Evolutionary conservation across 1,139 yeast genomes (phyloP).

Genomic region (Blastobotrys niveus): DNA sequence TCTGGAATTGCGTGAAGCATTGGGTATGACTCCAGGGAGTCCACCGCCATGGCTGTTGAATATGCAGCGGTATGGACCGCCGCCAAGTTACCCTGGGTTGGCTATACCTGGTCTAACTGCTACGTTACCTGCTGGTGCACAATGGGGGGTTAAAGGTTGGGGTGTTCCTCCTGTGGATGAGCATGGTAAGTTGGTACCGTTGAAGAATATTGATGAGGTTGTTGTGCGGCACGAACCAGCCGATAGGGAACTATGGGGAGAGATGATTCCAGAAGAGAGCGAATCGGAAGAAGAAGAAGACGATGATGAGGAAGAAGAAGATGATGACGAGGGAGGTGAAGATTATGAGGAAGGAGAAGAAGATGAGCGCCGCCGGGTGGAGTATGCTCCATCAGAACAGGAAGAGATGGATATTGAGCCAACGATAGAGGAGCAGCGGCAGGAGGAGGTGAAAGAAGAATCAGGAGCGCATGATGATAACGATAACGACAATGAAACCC

Average conservation of each 20-base stretch:
- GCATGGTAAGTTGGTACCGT: slow-evolving; percentile 20
- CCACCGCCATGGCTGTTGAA: slow-evolving; percentile 79
- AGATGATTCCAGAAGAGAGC: slow-evolving; percentile 30
- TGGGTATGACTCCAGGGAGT: slow-evolving; percentile 59
- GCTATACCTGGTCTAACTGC: slow-evolving; percentile 51
- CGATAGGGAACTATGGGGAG: slow-evolving; percentile 28
- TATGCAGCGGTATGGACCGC: slow-evolving; percentile 72
- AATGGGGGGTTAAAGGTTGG: slow-evolving; percentile 40
- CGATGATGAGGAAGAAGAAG: slow-evolving; percentile 25
- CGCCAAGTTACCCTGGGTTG: slow-evolving; percentile 73
- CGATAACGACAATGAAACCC: slow-evolving; percentile 12
- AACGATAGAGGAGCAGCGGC: slow-evolving; percentile 22
- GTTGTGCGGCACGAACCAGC: background rate
- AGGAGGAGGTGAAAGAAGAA: slow-evolving; percentile 17
- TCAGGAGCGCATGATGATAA: slow-evolving; percentile 8
- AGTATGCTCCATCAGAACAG: slow-evolving; percentile 20
- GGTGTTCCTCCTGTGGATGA: slow-evolving; percentile 39
- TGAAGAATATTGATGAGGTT: background rate
- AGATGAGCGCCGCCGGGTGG: background rate
- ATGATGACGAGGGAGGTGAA: slow-evolving; percentile 22
- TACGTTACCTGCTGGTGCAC: slow-evolving; percentile 37
- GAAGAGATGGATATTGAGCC: slow-evolving; percentile 29
- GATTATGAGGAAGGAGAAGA: slow-evolving; percentile 18
- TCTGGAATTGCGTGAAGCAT: slow-evolving; percentile 52
- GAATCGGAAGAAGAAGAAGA: slow-evolving; percentile 32